Conservation (phyloP, 2,329 filamentous ascomycete species). For the Karstenula rhodostoma region DNA sequence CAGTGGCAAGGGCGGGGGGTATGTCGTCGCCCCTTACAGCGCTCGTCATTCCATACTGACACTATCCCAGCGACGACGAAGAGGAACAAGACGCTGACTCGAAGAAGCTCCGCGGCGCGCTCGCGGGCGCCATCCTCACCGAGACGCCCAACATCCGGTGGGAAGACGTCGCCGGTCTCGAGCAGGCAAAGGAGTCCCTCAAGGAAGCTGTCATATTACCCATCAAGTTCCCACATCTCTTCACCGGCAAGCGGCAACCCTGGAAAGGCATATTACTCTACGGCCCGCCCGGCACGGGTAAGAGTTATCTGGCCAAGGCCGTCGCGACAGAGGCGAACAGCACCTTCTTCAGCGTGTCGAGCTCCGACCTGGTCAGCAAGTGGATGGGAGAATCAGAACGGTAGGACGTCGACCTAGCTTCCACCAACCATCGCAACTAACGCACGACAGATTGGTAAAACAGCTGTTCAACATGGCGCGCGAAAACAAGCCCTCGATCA, state of each 20-base stretch:
- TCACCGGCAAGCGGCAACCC: conserved; percentile 93
- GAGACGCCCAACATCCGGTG: conserved; percentile 97
- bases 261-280: conserved; percentile 99
- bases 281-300: conserved; percentile 94
- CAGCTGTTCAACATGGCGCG: conserved; percentile 97
- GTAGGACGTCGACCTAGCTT: conserved; percentile 57
- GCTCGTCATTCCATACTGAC: conserved; percentile 18
- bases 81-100: conserved; percentile 82
- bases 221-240: conserved; percentile 97
- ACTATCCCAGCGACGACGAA: conserved; percentile 61
- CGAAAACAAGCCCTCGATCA: conserved; percentile 97
- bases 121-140: conserved; percentile 89
- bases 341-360: conserved; percentile 98
- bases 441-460: conserved; percentile 78
- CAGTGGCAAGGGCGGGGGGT: conserved; percentile 66
- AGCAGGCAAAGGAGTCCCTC: conserved; percentile 92
- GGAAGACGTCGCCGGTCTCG: conserved; percentile 97
- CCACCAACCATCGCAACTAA: conserved; percentile 15
- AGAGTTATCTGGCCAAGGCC: conserved; percentile 96
- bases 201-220: conserved; percentile 98
- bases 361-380: conserved; percentile 96
- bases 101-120: conserved; percentile 92
- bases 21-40: conserved; percentile 27
- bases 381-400: conserved; percentile 99
- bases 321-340: conserved; percentile 98